A percentile compares a stretch with the other conserved stretches of the same genome.
Evolutionary conservation across 2,329 filamentous ascomycete species (phyloP).

Genomic region (Cytospora piceae): DNA sequence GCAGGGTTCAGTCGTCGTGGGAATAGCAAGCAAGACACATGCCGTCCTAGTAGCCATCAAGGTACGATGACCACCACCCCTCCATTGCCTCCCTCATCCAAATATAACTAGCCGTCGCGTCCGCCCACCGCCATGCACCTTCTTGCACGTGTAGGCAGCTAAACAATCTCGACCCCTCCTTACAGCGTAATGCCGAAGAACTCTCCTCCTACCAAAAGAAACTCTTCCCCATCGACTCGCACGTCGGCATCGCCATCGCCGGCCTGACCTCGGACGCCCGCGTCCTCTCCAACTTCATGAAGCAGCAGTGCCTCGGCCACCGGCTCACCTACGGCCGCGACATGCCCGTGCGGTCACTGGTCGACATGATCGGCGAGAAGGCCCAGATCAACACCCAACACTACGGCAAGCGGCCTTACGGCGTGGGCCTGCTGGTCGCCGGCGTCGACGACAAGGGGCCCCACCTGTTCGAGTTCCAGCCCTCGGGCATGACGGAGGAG

Average conservation of each 20-base stretch:
- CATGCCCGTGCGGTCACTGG: conserved; percentile 87
- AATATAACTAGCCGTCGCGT: conserved; percentile 18
- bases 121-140: conserved; percentile 8
- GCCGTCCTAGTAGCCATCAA: conserved; percentile 95
- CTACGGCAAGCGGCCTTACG: conserved; percentile 95
- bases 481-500: conserved; percentile 93
- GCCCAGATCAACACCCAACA: conserved; percentile 98
- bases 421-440: conserved; percentile 88
- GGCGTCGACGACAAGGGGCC: conserved; percentile 93
- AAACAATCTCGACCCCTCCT: conserved; percentile 21
- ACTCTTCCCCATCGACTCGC: conserved; percentile 93
- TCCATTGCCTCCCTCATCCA: conserved; percentile 24
- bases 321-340: conserved; percentile 94
- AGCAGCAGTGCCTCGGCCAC: conserved; percentile 95
- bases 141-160: background rate
- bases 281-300: conserved; percentile 99
- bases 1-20: conserved; percentile 97
- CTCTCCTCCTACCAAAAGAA: conserved; percentile 99
- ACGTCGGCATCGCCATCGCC: conserved; percentile 93
- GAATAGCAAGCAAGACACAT: conserved; percentile 97
- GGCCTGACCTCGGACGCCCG: conserved; percentile 97
- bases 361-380: conserved; percentile 90
- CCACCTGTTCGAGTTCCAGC: conserved; percentile 98
- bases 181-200: conserved; percentile 95
- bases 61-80: conserved; percentile 55